These are phyloP conservation scores for Biscogniauxia mediterranea DNA, from an alignment of 2,329 filamentous ascomycete species.

Conservation along the genomic window DNA sequence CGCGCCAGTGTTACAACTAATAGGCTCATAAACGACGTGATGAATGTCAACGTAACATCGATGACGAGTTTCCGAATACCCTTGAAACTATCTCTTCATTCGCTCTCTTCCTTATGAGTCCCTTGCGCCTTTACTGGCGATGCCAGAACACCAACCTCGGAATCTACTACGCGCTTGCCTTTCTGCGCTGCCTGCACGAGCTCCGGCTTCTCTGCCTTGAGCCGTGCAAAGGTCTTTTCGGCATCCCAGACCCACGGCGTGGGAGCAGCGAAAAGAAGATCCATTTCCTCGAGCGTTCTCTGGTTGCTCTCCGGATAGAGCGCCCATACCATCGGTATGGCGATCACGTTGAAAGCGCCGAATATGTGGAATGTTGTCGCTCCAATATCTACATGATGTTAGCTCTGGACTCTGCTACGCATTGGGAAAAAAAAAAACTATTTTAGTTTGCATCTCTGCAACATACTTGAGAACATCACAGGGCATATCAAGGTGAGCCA, in stretches of 20 bases:
- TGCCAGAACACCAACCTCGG: constrained; percentile 22
- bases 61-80: background rate
- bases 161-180: constrained; percentile 27
- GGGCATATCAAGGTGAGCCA: constrained; percentile 42
- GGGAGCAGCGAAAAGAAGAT: constrained; percentile 66
- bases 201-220: constrained; percentile 60
- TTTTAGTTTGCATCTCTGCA: constrained; percentile 14
- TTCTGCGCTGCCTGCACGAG: constrained; percentile 37
- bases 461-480: constrained; percentile 31
- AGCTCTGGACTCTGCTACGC: constrained; percentile 2
- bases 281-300: constrained; percentile 73
- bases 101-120: constrained; percentile 2
- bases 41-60: background rate
- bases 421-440: background rate
- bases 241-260: constrained; percentile 71
- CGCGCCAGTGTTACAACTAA: background rate
- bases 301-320: constrained; percentile 74
- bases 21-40: background rate
- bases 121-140: background rate
- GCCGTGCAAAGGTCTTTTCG: constrained; percentile 60
- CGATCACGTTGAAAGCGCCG: constrained; percentile 62
- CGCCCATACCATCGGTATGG: constrained; percentile 69
- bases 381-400: constrained; percentile 44
- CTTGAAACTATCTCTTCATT: background rate
- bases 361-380: constrained; percentile 76